Conservation (phyloP, 2,329 filamentous ascomycete species). For the Epichloe uncinata region DNA sequence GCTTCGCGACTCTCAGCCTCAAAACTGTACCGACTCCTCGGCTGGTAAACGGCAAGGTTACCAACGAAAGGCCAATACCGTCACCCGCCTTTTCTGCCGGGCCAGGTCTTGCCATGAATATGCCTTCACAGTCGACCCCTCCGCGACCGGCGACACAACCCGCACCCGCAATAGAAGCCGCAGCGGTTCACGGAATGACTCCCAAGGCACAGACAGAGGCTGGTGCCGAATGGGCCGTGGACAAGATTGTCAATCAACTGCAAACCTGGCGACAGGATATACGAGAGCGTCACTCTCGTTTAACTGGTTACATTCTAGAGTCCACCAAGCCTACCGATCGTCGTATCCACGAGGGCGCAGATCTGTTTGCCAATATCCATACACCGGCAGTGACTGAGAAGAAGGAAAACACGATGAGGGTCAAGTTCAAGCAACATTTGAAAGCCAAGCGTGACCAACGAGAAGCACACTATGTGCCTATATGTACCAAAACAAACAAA, state of each 20-base stretch:
- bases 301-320: conserved; percentile 32
- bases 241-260: conserved; percentile 29
- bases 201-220: conserved; percentile 12
- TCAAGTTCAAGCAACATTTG: conserved; percentile 38
- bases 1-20: background rate
- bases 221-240: conserved; percentile 26
- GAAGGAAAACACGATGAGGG: conserved; percentile 28
- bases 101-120: background rate
- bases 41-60: background rate
- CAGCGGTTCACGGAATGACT: conserved; percentile 7
- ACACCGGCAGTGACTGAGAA: conserved; percentile 22
- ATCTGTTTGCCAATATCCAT: conserved; percentile 34
- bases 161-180: background rate
- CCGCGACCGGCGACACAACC: conserved; percentile 7
- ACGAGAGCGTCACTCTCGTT: conserved; percentile 29
- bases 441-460: conserved; percentile 32
- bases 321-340: conserved; percentile 28
- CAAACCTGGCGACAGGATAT: conserved; percentile 29
- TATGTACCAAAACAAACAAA: conserved; percentile 35
- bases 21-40: background rate
- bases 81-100: background rate
- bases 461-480: conserved; percentile 26
- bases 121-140: conserved; percentile 10
- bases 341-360: conserved; percentile 27
- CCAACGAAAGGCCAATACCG: background rate